Percentiles rank a stretch among this genome's conserved stretches.
phyloP scores from a whole-genome alignment of 371 early-diverging fungal species.

The Nematocida sp. region DNA sequence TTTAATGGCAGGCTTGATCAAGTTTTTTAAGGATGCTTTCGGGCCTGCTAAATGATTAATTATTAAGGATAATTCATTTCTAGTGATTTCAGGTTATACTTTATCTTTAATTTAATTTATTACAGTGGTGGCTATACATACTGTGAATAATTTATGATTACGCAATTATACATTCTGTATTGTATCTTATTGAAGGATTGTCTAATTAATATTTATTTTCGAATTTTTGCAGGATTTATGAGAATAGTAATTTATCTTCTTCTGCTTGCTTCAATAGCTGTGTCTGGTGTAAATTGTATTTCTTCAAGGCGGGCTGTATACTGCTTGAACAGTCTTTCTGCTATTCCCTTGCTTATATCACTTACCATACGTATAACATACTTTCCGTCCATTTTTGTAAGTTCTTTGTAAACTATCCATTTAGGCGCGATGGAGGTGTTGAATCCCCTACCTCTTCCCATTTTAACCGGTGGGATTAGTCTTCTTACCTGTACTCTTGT shows the following conservation, averaged over 20 bases:
- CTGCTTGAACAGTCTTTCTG: slow-evolving; percentile 4
- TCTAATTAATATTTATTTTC: too few species aligned
- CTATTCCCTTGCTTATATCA: slow-evolving; percentile 10
- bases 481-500: slow-evolving; percentile 24
- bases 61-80: too few species aligned
- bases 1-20: too few species aligned
- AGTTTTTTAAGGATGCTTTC: too few species aligned
- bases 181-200: too few species aligned
- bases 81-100: too few species aligned
- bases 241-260: background rate
- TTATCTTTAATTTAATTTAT: too few species aligned
- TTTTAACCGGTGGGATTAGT: background rate
- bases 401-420: slow-evolving; percentile 46
- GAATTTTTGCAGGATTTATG: too few species aligned
- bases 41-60: too few species aligned
- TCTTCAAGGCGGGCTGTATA: background rate
- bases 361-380: slow-evolving; percentile 48
- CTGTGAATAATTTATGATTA: too few species aligned
- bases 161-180: too few species aligned
- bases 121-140: too few species aligned
- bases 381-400: slow-evolving; percentile 55
- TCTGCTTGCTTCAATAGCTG: background rate
- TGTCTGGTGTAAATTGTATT: slow-evolving; percentile 6
- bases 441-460: background rate
- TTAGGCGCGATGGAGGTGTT: background rate